Evolutionary conservation across 352 stramenopile genomes (phyloP), one percentile per base, ranked within the genome.

Genomic region (Pythium sp.): DNA sequence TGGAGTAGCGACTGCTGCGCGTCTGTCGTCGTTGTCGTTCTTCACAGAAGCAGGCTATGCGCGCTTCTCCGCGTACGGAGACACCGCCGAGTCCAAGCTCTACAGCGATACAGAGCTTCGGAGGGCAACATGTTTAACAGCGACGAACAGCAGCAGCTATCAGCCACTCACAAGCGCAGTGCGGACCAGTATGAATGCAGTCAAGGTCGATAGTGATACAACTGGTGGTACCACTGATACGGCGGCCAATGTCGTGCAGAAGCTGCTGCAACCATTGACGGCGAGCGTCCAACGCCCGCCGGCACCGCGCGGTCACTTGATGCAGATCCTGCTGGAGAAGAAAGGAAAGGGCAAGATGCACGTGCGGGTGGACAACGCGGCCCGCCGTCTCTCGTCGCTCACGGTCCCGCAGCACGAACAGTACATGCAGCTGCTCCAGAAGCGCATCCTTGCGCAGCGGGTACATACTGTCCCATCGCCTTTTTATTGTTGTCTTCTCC

Each of bases 341-440:
- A 71, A 69, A 4, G 68, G 79, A 15, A 32, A 41, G 18, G 64
- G 58, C 6, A 43, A 69, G 24, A 63, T 64, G 43, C 47, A 75
- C 34, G 58, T 38, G 34, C 70, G 67, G 18, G 65, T 53, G 0
- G 20, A 68, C 24, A 90, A 91, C 47, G 67, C 70, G 0, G 64
- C 70, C 1, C 79, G 79, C 41, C 72, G 86, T 8, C 34, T 90
- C 0, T 93, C 86, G 3, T 56, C 72, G 2, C 68, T 93, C 20
- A 66, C 79, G 0, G 71, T 92, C 36, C 53, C 47, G 1, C 66
- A 92, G 51, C 86, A 93, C 60, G 70, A 83, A 26, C 68, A 68
- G 46, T 93, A 86, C 66, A 71, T 87, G 49, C 46, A 58, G 26
- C 58, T 93, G 38, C 64, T 81, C 60, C 77, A 74, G 49, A 90